Evolutionary conservation across 108 stramenopile species (phyloP).

Genomic region (Discostella pseudostelligera): DNA sequence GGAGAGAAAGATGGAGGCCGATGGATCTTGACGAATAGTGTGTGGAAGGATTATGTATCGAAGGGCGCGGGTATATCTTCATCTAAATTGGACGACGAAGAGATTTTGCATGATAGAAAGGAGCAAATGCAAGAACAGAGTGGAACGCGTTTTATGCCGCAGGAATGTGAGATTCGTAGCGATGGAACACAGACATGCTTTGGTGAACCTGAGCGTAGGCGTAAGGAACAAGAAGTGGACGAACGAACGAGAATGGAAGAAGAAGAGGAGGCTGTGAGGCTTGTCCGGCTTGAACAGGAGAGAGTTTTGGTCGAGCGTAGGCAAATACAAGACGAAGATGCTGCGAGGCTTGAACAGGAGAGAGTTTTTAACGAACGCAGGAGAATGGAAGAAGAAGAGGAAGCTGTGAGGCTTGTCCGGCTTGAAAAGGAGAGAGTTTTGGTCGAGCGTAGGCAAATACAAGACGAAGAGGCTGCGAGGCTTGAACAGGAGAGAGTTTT

Average conservation of each 20-base stretch:
- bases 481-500: constrained; percentile 6
- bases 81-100: not conserved
- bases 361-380: constrained; percentile 17
- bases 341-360: constrained; percentile 11
- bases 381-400: constrained; percentile 11
- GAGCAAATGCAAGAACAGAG: constrained; percentile 15
- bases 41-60: not conserved
- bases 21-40: not conserved
- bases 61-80: not conserved
- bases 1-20: constrained; percentile 1
- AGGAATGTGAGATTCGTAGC: constrained; percentile 25
- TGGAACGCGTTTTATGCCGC: constrained; percentile 8
- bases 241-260: constrained; percentile 19
- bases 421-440: constrained; percentile 10
- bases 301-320: not conserved
- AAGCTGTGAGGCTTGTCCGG: not conserved
- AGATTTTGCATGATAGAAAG: not conserved
- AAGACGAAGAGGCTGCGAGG: not conserved
- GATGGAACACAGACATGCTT: constrained; percentile 24
- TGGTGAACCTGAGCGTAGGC: not conserved
- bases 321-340: constrained; percentile 11
- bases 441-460: not conserved
- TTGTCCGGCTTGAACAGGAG: no score
- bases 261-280: not conserved
- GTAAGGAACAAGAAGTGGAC: constrained; percentile 5